Conservation (phyloP, 495 filamentous ascomycete species). For the Xylona heveae region DNA sequence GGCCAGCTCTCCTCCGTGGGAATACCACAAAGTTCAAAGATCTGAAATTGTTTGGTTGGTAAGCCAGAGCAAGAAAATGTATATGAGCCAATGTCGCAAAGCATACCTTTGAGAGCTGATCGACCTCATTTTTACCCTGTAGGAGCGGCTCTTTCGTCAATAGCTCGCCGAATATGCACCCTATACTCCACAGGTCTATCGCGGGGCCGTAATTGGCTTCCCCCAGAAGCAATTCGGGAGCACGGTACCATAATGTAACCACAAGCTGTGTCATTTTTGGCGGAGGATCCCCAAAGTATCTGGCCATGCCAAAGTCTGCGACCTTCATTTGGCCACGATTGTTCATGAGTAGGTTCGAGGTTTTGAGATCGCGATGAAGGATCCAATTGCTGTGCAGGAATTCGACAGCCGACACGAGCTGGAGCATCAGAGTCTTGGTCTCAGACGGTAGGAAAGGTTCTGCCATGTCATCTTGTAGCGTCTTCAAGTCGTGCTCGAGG, state of each 20-base stretch:
- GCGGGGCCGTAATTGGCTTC: conserved; percentile 50
- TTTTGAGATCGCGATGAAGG: conserved; percentile 91
- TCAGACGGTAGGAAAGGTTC: conserved; percentile 89
- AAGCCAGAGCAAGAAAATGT: conserved; percentile 5
- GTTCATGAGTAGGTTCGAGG: conserved; percentile 84
- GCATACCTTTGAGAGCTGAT: conserved; percentile 42
- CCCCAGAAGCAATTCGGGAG: conserved; percentile 78
- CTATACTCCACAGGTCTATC: conserved; percentile 89
- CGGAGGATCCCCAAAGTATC: conserved; percentile 66
- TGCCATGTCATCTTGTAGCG: conserved; percentile 77
- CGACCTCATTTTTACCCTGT: conserved; percentile 88
- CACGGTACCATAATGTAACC: conserved; percentile 92
- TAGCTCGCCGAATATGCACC: conserved; percentile 91
- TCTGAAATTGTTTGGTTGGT: conserved; percentile 22
- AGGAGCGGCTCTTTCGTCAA: conserved; percentile 64
- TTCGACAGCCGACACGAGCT: conserved; percentile 60
- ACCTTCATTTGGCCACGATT: conserved; percentile 92
- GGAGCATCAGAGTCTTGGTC: conserved; percentile 70
- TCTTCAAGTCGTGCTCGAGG: conserved; percentile 93
- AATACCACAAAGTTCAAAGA: conserved; percentile 81
- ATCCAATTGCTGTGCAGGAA: conserved; percentile 87
- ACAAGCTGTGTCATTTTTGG: conserved; percentile 80
- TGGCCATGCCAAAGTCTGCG: conserved; percentile 94
- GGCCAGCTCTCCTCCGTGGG: conserved; percentile 79
- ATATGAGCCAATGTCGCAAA: not conserved